Evolutionary conservation across 768 basidiomycete genomes (phyloP), one percentile per base, ranked within the genome.

Genomic region (Podaxis pistillaris): DNA sequence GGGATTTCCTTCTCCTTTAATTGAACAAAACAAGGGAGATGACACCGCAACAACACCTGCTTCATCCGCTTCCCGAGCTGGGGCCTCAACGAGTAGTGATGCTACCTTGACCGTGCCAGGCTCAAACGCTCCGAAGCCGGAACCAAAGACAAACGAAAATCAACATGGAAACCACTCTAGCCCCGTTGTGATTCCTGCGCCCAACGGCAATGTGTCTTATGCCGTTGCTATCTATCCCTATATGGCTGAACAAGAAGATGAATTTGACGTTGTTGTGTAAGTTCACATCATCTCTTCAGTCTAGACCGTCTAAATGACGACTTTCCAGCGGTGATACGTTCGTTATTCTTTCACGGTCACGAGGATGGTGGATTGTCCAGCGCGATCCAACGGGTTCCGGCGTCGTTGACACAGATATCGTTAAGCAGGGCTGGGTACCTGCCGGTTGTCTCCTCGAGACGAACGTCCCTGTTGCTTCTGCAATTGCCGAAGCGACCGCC

Each of bases 311-410:
- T 56, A 22, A 55, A 52, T 70, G 40, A 67, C 17, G 47, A 15
- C 59, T 12, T 28, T 58, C 2, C 63, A 96, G 94, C 15, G 94
- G 94, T 44, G 93, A 96, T 70, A 94, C 94, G 1, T 98, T 95
- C 75, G 86, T 96, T 65, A 96, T 98, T 65, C 78, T 95, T 46
- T 93, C 93, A 58, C 87, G 96, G 58, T 90, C 95, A n/a, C 89
- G 96, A 60, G 96, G 97, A 1, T 99, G 97, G 97, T 99, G 96
- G 94, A 92, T 98, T 37, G 97, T 98, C 3, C 96, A 98, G 71
- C 88, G 92, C 37, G 97, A 99, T 74, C 91, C 91, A 33, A 87
- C 86, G 38, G 95, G 95, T 4, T 83, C 88, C 2, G 93, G 94
- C 9, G 74, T 87, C 22, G 87, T 93, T 30, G 90, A 89, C 69